These are phyloP conservation scores for Meripilus lineatus DNA, from an alignment of 1,284 basidiomycete genomes.

Conservation along the genomic window DNA sequence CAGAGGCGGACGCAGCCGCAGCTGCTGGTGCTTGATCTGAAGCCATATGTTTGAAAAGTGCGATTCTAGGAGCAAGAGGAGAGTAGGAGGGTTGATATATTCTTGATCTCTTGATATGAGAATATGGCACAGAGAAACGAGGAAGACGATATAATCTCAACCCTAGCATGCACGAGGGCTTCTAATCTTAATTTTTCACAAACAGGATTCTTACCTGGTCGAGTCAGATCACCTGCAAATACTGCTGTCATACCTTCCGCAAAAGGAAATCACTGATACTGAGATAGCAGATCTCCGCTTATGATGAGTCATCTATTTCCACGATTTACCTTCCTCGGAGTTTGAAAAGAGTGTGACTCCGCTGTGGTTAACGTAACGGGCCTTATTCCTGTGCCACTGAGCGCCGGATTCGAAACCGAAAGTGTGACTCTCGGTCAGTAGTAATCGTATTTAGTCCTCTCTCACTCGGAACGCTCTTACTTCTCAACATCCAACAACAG, in stretches of 20 bases:
- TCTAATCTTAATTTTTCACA: background rate
- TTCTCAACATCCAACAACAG: background rate
- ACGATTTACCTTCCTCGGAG: too few species aligned
- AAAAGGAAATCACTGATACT: too few species aligned
- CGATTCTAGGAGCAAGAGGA: constrained; percentile 8
- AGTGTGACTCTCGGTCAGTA: background rate
- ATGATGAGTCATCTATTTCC: too few species aligned
- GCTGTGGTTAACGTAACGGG: too few species aligned
- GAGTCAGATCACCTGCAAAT: background rate
- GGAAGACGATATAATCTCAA: background rate
- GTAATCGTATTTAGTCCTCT: background rate
- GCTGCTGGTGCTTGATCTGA: constrained; percentile 6
- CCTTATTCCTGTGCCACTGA: too few species aligned
- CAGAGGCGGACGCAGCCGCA: constrained; percentile 37
- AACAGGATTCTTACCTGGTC: background rate
- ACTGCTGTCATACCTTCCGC: too few species aligned
- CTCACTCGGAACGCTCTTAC: background rate
- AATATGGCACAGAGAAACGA: too few species aligned
- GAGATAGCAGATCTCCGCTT: too few species aligned
- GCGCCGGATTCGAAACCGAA: background rate
- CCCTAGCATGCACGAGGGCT: too few species aligned
- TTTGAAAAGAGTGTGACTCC: too few species aligned
- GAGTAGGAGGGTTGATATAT: constrained; percentile 13
- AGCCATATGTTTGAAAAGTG: constrained; percentile 2
- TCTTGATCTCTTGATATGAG: too few species aligned